Evolutionary conservation across 2,329 filamentous ascomycete genomes (phyloP), one percentile per base, ranked within the genome.

Genomic region (Fusarium robinianum): DNA sequence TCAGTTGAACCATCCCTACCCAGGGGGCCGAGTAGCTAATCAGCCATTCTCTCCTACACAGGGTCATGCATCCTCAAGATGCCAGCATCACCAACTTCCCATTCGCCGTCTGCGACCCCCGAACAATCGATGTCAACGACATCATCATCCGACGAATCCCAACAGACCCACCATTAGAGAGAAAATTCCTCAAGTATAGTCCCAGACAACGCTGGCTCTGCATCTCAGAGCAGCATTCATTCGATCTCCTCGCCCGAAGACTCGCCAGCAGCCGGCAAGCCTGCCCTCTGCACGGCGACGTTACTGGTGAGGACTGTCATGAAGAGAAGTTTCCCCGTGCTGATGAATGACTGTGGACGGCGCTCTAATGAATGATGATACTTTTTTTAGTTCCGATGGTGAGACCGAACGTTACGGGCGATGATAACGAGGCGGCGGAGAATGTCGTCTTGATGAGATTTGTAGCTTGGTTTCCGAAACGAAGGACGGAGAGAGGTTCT

Each of bases 321-420:
- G n/a, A n/a, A n/a, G n/a, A n/a, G n/a, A n/a, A n/a, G n/a, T n/a
- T n/a, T n/a, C n/a, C n/a, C n/a, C n/a, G n/a, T n/a, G n/a, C n/a
- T n/a, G n/a, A n/a, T n/a, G n/a, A n/a, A n/a, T n/a, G n/a, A n/a
- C n/a, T n/a, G n/a, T n/a, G n/a, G n/a, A 31, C 14, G 30, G 23
- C 6, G 10, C 9, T 14, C 32, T n/a, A 15, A 31, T 18, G 16
- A 15, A 15, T 17, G 14, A 31, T 15, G 29, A 31, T 15, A 31
- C n/a, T n/a, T n/a, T n/a, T n/a, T n/a, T 8, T 11, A 46, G 38
- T 18, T 4, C 44, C 44, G 3, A 18, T 46, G 11, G 32, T 33
- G 5, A 27, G 18, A 4, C 11, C 17, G 2, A 29, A 37, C 9
- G 6, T 32, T 2, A 31, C 31, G 1, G 37, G 32, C 0, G 10